Evolutionary conservation across 2,329 filamentous ascomycete genomes (phyloP).

Genomic region (Sporothrix globosa): DNA sequence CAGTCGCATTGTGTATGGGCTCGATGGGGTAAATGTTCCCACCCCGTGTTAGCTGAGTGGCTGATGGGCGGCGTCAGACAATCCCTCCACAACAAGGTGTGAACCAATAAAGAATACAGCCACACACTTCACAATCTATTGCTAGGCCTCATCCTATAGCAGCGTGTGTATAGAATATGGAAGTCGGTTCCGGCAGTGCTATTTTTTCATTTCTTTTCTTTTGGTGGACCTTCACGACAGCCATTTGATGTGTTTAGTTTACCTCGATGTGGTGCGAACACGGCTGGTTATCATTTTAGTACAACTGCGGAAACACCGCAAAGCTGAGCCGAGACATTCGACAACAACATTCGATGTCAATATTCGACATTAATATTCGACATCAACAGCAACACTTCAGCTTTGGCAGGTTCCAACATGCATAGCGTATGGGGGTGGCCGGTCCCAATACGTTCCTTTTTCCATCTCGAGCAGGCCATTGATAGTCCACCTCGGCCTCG

Average conservation of each 20-base stretch:
- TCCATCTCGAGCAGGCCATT: conserved; percentile 11
- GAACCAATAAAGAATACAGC: too few species aligned
- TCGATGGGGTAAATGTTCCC: not conserved
- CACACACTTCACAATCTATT: too few species aligned
- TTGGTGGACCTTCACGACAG: too few species aligned
- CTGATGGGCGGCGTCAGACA: not conserved
- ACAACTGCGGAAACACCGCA: conserved; percentile 9
- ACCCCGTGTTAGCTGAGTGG: conserved; percentile 18
- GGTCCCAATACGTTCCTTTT: not conserved
- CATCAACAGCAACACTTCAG: conserved; percentile 1
- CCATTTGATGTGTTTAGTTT: too few species aligned
- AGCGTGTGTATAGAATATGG: not conserved
- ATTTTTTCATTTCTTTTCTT: not conserved
- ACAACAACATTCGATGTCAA: conserved; percentile 3
- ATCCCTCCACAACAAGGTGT: not conserved
- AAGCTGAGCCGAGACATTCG: conserved; percentile 3
- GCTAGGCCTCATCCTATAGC: too few species aligned
- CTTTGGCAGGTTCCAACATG: not conserved
- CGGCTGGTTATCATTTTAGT: not conserved
- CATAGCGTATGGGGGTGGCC: too few species aligned
- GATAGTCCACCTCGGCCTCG: not conserved
- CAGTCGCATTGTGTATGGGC: conserved; percentile 1
- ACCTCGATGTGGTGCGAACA: too few species aligned
- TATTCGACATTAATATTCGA: too few species aligned
- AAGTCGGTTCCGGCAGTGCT: conserved; percentile 24